These are phyloP conservation scores for Leptographium flavum DNA, from an alignment of 2,329 filamentous ascomycete genomes.

Conservation along the genomic window DNA sequence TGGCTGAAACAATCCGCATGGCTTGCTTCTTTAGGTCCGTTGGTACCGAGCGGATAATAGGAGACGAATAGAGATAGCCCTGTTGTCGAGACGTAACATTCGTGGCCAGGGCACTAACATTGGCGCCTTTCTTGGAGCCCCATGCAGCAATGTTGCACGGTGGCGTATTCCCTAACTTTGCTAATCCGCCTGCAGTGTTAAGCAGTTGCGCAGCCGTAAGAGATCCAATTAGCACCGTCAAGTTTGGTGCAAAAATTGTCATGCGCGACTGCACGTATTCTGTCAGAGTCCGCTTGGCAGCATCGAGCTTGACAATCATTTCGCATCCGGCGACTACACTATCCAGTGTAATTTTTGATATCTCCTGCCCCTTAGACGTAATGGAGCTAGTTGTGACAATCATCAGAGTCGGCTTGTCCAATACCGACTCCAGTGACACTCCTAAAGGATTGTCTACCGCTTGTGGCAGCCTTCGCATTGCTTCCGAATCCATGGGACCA, in stretches of 20 bases:
- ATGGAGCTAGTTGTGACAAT: conserved; percentile 91
- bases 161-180: conserved; percentile 79
- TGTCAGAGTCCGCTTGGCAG: conserved; percentile 72
- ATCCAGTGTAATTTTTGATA: conserved; percentile 61
- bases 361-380: conserved; percentile 66
- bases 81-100: conserved; percentile 86
- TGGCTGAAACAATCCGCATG: conserved; percentile 86
- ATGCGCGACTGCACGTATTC: conserved; percentile 96
- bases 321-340: conserved; percentile 66
- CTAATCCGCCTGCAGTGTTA: conserved; percentile 80
- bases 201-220: conserved; percentile 92
- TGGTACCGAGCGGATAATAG: conserved; percentile 73
- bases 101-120: conserved; percentile 66
- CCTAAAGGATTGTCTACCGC: conserved; percentile 68
- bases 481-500: conserved; percentile 67
- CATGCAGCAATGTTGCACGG: conserved; percentile 85
- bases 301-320: conserved; percentile 77
- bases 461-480: conserved; percentile 65
- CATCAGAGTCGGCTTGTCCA: conserved; percentile 87
- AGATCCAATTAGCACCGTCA: conserved; percentile 81
- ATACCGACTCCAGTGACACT: conserved; percentile 59
- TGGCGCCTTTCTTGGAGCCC: conserved; percentile 75
- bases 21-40: conserved; percentile 83
- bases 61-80: conserved; percentile 85
- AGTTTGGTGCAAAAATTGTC: conserved; percentile 88